Conservation (phyloP, 2,329 filamentous ascomycete genomes). For the Cordyceps cicadae region DNA sequence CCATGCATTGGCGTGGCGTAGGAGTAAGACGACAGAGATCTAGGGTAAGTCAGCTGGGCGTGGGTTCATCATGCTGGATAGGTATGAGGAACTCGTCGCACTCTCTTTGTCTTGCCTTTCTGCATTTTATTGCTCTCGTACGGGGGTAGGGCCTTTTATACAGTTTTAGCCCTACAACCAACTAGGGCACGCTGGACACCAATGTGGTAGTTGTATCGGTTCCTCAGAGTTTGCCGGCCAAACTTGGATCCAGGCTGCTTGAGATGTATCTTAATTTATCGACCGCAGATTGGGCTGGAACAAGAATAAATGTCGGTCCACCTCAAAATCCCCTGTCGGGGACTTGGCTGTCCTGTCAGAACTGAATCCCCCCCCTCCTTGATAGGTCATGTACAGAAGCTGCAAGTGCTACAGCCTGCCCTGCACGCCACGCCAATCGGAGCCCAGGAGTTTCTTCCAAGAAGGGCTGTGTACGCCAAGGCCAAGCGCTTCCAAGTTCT, state of each 20-base stretch:
- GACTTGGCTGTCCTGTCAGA: neutral
- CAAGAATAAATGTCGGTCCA: neutral
- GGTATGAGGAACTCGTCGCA: neutral
- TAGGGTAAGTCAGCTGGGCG: neutral
- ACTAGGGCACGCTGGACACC: neutral
- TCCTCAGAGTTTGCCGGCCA: neutral
- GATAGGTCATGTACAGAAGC: neutral
- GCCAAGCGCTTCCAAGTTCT: neutral
- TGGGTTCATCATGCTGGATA: neutral
- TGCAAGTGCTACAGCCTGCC: neutral
- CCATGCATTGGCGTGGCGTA: neutral
- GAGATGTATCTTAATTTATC: neutral
- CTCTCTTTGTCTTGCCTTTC: neutral
- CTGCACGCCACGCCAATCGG: neutral
- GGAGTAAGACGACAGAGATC: neutral
- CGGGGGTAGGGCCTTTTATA: neutral
- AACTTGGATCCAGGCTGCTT: neutral
- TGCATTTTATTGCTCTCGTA: neutral
- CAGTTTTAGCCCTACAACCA: neutral
- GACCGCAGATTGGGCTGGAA: neutral
- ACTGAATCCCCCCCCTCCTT: neutral
- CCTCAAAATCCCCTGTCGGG: neutral
- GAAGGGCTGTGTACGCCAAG: constrained; percentile 8
- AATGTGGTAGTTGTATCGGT: too few species aligned
- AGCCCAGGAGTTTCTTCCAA: neutral